phyloP scores from a whole-genome alignment of 1,139 yeast genomes.

The Wickerhamomyces sp. region DNA sequence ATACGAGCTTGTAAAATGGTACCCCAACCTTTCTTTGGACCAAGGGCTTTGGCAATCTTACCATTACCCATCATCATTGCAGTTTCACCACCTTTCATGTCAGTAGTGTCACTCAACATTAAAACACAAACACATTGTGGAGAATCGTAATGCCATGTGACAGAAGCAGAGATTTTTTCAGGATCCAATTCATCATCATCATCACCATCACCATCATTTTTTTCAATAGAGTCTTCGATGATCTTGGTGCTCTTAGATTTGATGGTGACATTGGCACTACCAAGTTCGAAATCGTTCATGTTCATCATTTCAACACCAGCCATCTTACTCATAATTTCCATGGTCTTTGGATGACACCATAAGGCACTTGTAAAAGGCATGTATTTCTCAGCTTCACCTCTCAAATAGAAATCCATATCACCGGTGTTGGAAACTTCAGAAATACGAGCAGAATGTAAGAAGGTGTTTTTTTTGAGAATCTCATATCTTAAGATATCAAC shows the following conservation, averaged over 20 bases:
- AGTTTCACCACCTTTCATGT: slow-evolving; percentile 59
- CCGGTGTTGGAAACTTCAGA: slow-evolving; percentile 34
- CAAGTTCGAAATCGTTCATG: slow-evolving; percentile 50
- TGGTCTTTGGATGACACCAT: slow-evolving; percentile 51
- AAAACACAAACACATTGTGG: slow-evolving; percentile 61
- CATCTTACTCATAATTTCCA: slow-evolving; percentile 43
- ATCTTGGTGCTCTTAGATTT: slow-evolving; percentile 13
- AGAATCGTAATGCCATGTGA: slow-evolving; percentile 56
- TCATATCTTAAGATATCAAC: slow-evolving; percentile 50
- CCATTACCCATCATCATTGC: slow-evolving; percentile 43
- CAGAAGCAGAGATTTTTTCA: no score
- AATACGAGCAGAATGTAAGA: slow-evolving; percentile 39
- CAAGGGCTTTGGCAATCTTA: slow-evolving; percentile 41
- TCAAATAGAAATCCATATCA: slow-evolving; percentile 31
- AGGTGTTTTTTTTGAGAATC: slow-evolving; percentile 38
- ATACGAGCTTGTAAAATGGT: slow-evolving; percentile 50
- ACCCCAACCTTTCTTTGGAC: slow-evolving; percentile 52
- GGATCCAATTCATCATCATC: no score
- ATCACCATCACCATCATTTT: slow-evolving; percentile 28
- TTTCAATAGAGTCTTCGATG: slow-evolving; percentile 7
- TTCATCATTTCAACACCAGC: slow-evolving; percentile 51
- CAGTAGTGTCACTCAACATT: slow-evolving; percentile 51
- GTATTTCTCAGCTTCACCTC: slow-evolving; percentile 42
- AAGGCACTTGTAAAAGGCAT: slow-evolving; percentile 46
- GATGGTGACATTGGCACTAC: slow-evolving; percentile 43